Percentiles rank a stretch among this genome's conserved stretches.
phyloP scores from a whole-genome alignment of 2,329 filamentous ascomycete genomes.

The Lachnellula occidentalis region DNA sequence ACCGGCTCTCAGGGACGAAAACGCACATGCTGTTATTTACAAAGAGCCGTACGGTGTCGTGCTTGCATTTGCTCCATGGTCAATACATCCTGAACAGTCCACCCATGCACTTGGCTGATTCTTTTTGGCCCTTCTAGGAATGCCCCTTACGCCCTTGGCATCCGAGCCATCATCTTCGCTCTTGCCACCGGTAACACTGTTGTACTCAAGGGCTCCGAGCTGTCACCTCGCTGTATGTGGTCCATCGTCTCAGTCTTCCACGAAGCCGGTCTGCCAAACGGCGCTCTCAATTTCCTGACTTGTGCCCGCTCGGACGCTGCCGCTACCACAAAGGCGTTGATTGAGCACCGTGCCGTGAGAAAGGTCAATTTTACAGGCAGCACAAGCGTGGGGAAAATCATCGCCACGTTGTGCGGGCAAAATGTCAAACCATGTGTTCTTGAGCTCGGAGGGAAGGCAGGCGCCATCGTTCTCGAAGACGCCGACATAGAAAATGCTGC shows the following conservation, averaged over 20 bases:
- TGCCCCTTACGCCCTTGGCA: slow-evolving; percentile 46
- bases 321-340: slow-evolving; percentile 48
- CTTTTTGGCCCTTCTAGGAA: slow-evolving; percentile 31
- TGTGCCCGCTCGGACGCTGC: slow-evolving; percentile 48
- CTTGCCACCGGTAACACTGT: slow-evolving; percentile 70
- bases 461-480: slow-evolving; percentile 50
- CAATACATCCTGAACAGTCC: slow-evolving; percentile 4
- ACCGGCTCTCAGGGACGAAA: slow-evolving; percentile 37
- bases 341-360: slow-evolving; percentile 49
- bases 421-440: slow-evolving; percentile 63
- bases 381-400: slow-evolving; percentile 62
- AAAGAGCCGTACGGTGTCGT: slow-evolving; percentile 75
- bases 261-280: slow-evolving; percentile 63
- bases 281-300: slow-evolving; percentile 54
- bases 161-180: slow-evolving; percentile 51
- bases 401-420: slow-evolving; percentile 56
- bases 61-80: slow-evolving; percentile 76
- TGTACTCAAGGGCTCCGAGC: slow-evolving; percentile 64
- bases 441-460: slow-evolving; percentile 67
- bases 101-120: too few species aligned
- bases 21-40: slow-evolving; percentile 55
- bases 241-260: slow-evolving; percentile 48
- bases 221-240: slow-evolving; percentile 52
- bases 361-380: slow-evolving; percentile 75
- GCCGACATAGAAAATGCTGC: slow-evolving; percentile 44